Conservation (phyloP, 805 yeast species). For the Candida manassasensis region DNA sequence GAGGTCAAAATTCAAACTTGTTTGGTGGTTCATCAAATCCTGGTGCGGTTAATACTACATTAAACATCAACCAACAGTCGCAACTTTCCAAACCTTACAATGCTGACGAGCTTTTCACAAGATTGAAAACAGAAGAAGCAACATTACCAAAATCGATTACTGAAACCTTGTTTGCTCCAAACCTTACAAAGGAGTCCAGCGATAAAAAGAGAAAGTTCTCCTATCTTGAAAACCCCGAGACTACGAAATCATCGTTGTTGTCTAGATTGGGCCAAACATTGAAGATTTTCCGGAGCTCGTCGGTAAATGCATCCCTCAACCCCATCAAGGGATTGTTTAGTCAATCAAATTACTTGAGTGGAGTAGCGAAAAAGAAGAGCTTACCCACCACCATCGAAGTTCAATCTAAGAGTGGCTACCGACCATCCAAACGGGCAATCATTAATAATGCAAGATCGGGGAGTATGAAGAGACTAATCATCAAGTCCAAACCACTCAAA, state of each 20-base stretch:
- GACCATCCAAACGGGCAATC: conserved; percentile 3
- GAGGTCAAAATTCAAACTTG: conserved; percentile 4
- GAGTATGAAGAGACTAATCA: conserved; percentile 30
- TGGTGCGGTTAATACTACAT: not conserved
- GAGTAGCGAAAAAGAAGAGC: not conserved
- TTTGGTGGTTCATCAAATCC: conserved; percentile 6
- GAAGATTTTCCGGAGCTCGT: conserved; percentile 22
- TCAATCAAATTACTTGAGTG: conserved; percentile 17
- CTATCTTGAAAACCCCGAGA: conserved; percentile 10
- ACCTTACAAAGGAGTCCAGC: conserved; percentile 8
- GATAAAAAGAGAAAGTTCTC: conserved; percentile 16
- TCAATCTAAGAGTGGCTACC: conserved; percentile 3
- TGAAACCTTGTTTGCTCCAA: conserved; percentile 18
- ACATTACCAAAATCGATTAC: conserved; percentile 34
- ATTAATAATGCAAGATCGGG: conserved; percentile 11
- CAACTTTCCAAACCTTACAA: conserved; percentile 25
- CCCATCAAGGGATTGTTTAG: conserved; percentile 30
- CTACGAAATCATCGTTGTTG: conserved; percentile 14
- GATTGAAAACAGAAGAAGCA: conserved; percentile 15
- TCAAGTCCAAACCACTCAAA: conserved; percentile 37
- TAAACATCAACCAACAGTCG: conserved; percentile 4
- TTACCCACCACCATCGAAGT: not conserved
- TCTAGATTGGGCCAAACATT: conserved; percentile 32
- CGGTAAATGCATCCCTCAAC: conserved; percentile 8
- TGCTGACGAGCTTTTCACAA: conserved; percentile 19